Base-by-base conservation (phyloP, 2,329 filamentous ascomycete species). In the Thelonectria blattea region DNA sequence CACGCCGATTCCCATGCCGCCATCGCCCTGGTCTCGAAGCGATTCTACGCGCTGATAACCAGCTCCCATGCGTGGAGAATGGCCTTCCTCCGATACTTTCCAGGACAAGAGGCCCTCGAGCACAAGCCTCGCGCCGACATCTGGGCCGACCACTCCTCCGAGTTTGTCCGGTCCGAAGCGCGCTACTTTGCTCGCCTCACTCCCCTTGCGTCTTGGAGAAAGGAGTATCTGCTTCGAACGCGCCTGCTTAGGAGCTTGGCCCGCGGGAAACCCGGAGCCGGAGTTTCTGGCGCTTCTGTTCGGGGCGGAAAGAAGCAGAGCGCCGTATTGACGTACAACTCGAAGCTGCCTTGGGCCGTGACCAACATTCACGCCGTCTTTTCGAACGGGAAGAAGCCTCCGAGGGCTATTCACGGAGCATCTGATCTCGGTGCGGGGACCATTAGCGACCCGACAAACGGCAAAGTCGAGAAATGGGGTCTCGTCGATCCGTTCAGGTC, bases 21-120 rank as follows among this genome's bases (percentile, higher is more conserved):
- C 10, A 89, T 97, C 11, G 90, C 93, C 17, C 84, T 96, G 52
- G 92, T 98, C 30, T 97, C 92, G 34, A 91, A 88, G 71, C 90
- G 91, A 56, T 96, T 98, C 73, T 91, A 96, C 75, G 83, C 85
- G 53, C 82, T 98, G 42, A 90, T 98, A 57, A 97, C 92, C 5
- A 94, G 91, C 1, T 92, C 93, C 15, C 92, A 97, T 77, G 93
- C 93, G 8, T 98, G 94, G 94, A 88, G 92, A 64, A 91, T 93
- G 73, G 94, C 93, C 6, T 98, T 98, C 73, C 85, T 92, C 68
- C 92, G 93, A 63, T 94, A 89, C 78, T 99, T 98, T 69, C 92
- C 92, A 0, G 93, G 91, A 1, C 86, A 90, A 22, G 71, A 88
- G 48, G 74, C 68, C 27, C 68, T 75, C 20, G 65, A 72, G 20